A percentile compares a stretch with the other conserved stretches of the same genome.
phyloP scores from a whole-genome alignment of 1,284 basidiomycete genomes.

The Ceratobasidium sp. region DNA sequence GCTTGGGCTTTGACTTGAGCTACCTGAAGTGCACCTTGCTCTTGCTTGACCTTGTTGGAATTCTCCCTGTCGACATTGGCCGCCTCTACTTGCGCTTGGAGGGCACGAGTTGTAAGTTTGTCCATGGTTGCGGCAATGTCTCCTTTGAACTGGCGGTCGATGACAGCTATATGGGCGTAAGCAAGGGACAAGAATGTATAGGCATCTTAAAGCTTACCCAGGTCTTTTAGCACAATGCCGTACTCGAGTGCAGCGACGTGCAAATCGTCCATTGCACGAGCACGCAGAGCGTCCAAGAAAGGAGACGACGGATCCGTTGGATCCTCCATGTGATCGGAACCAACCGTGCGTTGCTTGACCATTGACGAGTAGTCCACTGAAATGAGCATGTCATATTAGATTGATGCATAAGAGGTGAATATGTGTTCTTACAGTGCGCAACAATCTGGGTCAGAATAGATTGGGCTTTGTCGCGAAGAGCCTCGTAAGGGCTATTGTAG shows the following conservation, averaged over 20 bases:
- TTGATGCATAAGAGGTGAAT: not conserved
- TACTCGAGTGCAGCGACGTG: conserved; percentile 80
- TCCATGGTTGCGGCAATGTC: conserved; percentile 85
- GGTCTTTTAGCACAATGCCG: conserved; percentile 79
- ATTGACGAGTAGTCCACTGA: conserved; percentile 64
- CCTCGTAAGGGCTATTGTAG: conserved; percentile 82
- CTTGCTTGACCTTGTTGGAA: conserved; percentile 83
- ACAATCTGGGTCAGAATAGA: conserved; percentile 85
- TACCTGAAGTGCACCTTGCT: conserved; percentile 78
- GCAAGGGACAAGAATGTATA: not conserved
- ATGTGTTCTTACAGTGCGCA: conserved; percentile 65
- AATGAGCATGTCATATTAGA: conserved; percentile 47
- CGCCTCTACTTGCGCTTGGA: conserved; percentile 84
- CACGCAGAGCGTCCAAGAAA: conserved; percentile 80
- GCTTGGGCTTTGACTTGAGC: conserved; percentile 76
- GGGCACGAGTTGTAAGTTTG: conserved; percentile 78
- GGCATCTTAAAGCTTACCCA: conserved; percentile 59
- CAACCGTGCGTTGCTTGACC: conserved; percentile 81
- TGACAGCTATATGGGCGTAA: conserved; percentile 65
- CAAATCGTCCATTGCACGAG: conserved; percentile 84
- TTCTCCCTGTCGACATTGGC: conserved; percentile 86
- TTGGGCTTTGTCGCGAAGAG: conserved; percentile 79
- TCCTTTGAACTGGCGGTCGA: conserved; percentile 83
- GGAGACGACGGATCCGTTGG: conserved; percentile 72
- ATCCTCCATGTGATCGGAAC: conserved; percentile 72